Conservation (phyloP, 805 yeast species). For the Metahyphopichia silvanorum region DNA sequence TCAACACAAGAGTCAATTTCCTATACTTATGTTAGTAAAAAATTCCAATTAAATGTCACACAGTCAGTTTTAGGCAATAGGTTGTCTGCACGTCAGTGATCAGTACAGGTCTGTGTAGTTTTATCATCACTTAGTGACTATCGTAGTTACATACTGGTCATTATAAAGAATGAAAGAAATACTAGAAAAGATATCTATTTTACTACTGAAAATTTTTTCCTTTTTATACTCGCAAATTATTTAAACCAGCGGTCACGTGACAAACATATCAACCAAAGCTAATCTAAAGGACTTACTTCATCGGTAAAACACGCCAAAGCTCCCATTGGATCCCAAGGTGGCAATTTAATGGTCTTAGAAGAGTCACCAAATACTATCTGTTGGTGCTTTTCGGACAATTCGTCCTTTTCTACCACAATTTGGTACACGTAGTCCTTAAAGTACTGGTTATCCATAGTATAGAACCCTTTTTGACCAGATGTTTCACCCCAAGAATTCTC, state of each 20-base stretch:
- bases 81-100: constrained; percentile 33
- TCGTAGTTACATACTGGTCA: too few species aligned
- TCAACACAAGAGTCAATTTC: too few species aligned
- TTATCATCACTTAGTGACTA: constrained; percentile 22
- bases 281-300: too few species aligned
- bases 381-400: constrained; percentile 4
- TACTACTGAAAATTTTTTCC: too few species aligned
- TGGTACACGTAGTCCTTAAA: constrained; percentile 71
- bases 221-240: too few species aligned
- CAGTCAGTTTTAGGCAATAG: constrained; percentile 24
- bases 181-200: too few species aligned
- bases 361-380: constrained; percentile 1
- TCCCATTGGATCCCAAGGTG: constrained; percentile 81
- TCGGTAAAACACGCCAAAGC: constrained; percentile 53
- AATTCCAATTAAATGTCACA: too few species aligned
- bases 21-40: too few species aligned
- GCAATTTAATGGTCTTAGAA: constrained; percentile 48
- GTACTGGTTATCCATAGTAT: constrained; percentile 69
- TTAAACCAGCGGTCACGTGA: too few species aligned
- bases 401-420: constrained; percentile 2
- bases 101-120: constrained; percentile 62
- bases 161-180: too few species aligned
- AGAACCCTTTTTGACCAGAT: constrained; percentile 64
- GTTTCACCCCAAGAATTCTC: constrained; percentile 79
- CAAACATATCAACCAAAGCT: too few species aligned